phyloP scores from a whole-genome alignment of 345 rosid species.

The Passiflora organensis region DNA sequence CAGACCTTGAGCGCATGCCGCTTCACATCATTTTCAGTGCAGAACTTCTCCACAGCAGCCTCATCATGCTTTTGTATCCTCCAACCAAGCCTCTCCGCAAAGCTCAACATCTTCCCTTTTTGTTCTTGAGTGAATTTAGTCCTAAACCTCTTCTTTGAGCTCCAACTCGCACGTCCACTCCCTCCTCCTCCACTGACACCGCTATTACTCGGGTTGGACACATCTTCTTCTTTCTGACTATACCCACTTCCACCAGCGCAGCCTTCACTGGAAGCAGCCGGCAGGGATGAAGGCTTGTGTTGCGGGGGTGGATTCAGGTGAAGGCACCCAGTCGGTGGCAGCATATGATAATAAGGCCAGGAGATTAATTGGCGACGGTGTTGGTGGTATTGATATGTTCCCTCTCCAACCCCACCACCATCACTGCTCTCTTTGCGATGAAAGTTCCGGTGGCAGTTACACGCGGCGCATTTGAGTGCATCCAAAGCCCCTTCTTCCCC shows the following conservation, averaged over 20 bases:
- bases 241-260: constrained; percentile 22
- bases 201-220: constrained; percentile 84
- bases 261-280: constrained; percentile 37
- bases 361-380: no score
- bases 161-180: constrained; percentile 30
- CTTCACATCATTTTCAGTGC: constrained; percentile 59
- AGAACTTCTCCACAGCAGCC: constrained; percentile 71
- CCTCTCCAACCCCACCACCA: constrained; percentile 14
- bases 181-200: constrained; percentile 42
- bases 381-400: constrained; percentile 31
- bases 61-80: constrained; percentile 87
- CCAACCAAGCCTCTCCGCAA: constrained; percentile 89
- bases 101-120: constrained; percentile 73
- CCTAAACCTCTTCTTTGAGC: constrained; percentile 56
- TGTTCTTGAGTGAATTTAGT: constrained; percentile 82
- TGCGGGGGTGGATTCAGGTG: constrained; percentile 48
- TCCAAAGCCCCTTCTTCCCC: constrained; percentile 74
- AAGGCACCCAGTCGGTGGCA: constrained; percentile 58
- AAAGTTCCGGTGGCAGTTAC: constrained; percentile 89
- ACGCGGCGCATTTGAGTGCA: constrained; percentile 86
- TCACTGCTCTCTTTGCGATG: constrained; percentile 69
- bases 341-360: constrained; percentile 62
- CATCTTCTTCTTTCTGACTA: constrained; percentile 65
- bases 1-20: constrained; percentile 92
- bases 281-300: constrained; percentile 48